Base-by-base conservation (phyloP, 1,284 basidiomycete genomes). In the Cystobasidiaceae sp. region DNA sequence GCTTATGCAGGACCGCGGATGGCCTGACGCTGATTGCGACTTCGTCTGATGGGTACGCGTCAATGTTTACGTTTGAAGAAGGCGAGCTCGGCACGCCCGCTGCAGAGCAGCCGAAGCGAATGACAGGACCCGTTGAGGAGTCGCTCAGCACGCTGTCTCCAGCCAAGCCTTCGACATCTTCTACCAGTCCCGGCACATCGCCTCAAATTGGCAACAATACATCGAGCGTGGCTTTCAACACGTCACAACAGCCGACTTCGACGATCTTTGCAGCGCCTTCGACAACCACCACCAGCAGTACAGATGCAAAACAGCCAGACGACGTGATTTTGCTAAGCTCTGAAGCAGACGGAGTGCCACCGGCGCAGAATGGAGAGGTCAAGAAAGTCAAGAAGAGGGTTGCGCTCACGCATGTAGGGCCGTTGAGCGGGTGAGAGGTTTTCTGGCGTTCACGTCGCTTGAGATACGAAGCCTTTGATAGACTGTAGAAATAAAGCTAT, bases 21-120 rank as follows among this genome's bases (percentile, higher is more conserved):
- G 94, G 94, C 0, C 92, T 97, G 77, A 86, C 88, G 39, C 82
- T 99, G 39, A 85, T 97, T 70, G 83, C 97, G 48, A 89, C 92
- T 0, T 91, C 92, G 0, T 86, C 91, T 30, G 94, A 99, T 75
- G 94, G 94, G 1, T 99, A 97, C 78, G 98, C 96, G 79, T 96
- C 94, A 0, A 83, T 97, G 64, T 84, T 96, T 63, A 85, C 81
- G 6, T 84, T 84, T 70, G 81, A 82, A 67, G 76, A 93, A 71
- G 89, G 91, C 74, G 94, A 97, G 77, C 86, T 96, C 54, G 84
- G 97, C 1, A 84, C 88, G 0, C 83, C 74, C 0, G 75, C 37
- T 15, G 49, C 50, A 19, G 50, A 44, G 28, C 49, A 62, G 27
- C 49, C 50, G 28, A 41, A 52, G 28, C 45, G 33, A 23, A n/a